phyloP scores from a whole-genome alignment of 2,329 filamentous ascomycete species.

The Fusarium falciforme region DNA sequence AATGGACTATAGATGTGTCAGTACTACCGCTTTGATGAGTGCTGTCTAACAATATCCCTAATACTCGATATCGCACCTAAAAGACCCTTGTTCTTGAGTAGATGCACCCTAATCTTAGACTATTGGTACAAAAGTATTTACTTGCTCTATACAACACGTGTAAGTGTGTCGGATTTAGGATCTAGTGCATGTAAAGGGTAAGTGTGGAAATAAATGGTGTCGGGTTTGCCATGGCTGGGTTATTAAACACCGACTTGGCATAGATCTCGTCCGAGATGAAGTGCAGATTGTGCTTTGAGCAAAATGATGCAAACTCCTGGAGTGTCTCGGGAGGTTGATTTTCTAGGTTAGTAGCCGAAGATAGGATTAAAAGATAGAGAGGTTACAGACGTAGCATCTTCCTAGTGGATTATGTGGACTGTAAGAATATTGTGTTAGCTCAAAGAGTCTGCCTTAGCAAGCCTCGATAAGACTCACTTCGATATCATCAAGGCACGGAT shows the following conservation, averaged over 20 bases:
- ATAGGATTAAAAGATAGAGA: not conserved
- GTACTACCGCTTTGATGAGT: not conserved
- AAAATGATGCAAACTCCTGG: not conserved
- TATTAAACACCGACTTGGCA: not conserved
- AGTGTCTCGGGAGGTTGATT: not conserved
- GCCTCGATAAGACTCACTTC: not conserved
- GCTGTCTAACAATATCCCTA: not conserved
- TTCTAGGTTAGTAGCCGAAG: not conserved
- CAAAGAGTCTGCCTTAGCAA: no score
- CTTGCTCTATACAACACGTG: not conserved
- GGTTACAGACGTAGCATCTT: not conserved
- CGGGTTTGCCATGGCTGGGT: not conserved
- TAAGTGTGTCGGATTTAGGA: not conserved
- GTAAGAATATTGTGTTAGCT: rapidly evolving
- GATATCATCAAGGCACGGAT: not conserved
- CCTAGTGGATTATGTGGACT: not conserved
- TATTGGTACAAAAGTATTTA: not conserved
- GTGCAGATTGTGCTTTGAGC: not conserved
- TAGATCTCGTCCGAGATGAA: not conserved
- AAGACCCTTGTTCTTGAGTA: not conserved
- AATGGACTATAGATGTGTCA: not conserved
- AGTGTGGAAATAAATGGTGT: not conserved
- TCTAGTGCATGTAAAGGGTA: not conserved
- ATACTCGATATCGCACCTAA: not conserved
- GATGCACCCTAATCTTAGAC: not conserved